A percentile compares a stretch with the other conserved stretches of the same genome.
Evolutionary conservation across 2,329 filamentous ascomycete genomes (phyloP).

Genomic region (Epichloe brachyelytri): DNA sequence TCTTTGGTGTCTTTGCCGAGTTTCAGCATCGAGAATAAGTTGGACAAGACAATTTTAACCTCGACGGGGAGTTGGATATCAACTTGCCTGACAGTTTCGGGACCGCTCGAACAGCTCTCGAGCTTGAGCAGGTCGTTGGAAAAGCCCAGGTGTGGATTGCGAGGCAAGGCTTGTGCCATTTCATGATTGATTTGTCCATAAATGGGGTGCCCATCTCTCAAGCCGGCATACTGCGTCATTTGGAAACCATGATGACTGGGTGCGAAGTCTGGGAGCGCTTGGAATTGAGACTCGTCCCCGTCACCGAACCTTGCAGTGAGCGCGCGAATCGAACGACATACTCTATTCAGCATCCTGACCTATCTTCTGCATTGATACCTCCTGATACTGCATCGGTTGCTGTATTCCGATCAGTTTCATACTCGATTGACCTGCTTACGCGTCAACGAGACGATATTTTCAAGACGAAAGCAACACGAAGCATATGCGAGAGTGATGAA

Average conservation of each 20-base stretch:
- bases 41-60: constrained; percentile 13
- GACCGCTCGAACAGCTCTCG: constrained; percentile 8
- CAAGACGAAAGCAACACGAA: neutral
- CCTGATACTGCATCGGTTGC: constrained; percentile 15
- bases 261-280: constrained; percentile 20
- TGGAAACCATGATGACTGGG: constrained; percentile 11
- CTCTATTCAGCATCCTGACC: constrained; percentile 23
- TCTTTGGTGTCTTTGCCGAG: constrained; percentile 13
- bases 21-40: constrained; percentile 11
- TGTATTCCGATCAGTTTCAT: constrained; percentile 15
- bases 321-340: constrained; percentile 15
- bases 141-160: constrained; percentile 20
- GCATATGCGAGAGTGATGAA: neutral
- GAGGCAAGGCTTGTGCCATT: constrained; percentile 16
- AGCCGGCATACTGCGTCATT: constrained; percentile 1
- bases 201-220: constrained; percentile 10
- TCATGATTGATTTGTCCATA: constrained; percentile 15
- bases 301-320: constrained; percentile 2
- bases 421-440: constrained; percentile 13
- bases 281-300: constrained; percentile 15
- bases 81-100: constrained; percentile 10
- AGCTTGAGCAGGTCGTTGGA: constrained; percentile 13
- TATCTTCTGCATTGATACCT: constrained; percentile 18
- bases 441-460: neutral
- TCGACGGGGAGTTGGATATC: constrained; percentile 15